phyloP scores from a whole-genome alignment of 805 yeast genomes.

The Metschnikowia anglica region DNA sequence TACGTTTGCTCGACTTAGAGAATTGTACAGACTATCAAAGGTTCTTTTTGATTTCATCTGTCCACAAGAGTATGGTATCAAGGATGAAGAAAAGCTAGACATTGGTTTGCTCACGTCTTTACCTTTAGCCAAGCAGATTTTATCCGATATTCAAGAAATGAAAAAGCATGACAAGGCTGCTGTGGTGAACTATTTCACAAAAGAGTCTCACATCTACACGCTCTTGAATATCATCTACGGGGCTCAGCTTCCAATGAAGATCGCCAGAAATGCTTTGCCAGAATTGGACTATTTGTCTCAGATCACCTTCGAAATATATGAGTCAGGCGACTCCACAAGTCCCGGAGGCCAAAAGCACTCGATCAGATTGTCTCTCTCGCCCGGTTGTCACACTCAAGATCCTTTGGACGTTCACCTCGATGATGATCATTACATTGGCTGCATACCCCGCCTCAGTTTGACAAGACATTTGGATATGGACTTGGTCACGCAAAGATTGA shows the following conservation, averaged over 20 bases:
- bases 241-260: constrained; percentile 90
- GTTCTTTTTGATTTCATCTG: constrained; percentile 95
- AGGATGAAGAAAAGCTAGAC: constrained; percentile 91
- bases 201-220: constrained; percentile 96
- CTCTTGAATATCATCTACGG: constrained; percentile 87
- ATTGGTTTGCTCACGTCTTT: constrained; percentile 92
- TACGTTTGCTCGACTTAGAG: constrained; percentile 76
- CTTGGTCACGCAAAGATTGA: constrained; percentile 76
- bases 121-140: constrained; percentile 86
- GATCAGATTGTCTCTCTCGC: constrained; percentile 86
- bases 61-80: constrained; percentile 98
- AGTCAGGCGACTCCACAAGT: constrained; percentile 60
- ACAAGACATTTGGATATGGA: constrained; percentile 94
- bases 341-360: constrained; percentile 80
- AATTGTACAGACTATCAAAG: constrained; percentile 84
- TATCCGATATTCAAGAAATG: constrained; percentile 77
- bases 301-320: constrained; percentile 90
- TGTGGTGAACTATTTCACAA: constrained; percentile 87
- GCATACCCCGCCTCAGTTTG: constrained; percentile 85
- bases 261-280: constrained; percentile 92
- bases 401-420: constrained; percentile 96
- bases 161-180: constrained; percentile 78
- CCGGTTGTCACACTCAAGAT: constrained; percentile 98
- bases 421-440: constrained; percentile 93
- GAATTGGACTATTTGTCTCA: constrained; percentile 95